Percentiles rank a stretch among this genome's conserved stretches.
These are phyloP conservation scores for Botrytis deweyae DNA, from an alignment of 2,329 filamentous ascomycete genomes.

Conservation along the genomic window DNA sequence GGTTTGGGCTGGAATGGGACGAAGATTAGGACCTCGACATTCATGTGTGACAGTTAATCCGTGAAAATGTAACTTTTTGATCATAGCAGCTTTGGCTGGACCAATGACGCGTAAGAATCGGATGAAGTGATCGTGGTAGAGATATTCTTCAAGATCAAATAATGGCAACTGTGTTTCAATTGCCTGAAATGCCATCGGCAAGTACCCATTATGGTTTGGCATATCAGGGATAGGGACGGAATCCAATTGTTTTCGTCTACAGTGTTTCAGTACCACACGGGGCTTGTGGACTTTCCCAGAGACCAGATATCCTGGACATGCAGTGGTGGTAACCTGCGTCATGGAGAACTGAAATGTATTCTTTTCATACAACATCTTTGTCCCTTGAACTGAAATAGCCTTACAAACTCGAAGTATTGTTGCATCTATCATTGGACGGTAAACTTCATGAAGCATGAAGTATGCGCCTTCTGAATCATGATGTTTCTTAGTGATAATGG, in stretches of 20 bases:
- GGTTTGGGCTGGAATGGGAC: too few relatives aligned
- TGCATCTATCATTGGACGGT: background rate
- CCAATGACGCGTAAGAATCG: background rate
- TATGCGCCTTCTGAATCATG: background rate
- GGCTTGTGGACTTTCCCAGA: background rate
- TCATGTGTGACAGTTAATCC: background rate
- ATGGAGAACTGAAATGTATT: background rate
- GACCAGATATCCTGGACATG: background rate
- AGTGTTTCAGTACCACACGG: background rate
- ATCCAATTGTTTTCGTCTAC: too few relatives aligned
- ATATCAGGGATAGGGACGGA: too few relatives aligned
- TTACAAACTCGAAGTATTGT: constrained; percentile 2
- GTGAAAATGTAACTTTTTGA: background rate
- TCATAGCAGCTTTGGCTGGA: background rate
- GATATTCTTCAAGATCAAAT: background rate
- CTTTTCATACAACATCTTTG: background rate
- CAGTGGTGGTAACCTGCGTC: background rate
- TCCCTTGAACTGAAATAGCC: background rate
- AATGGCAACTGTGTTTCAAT: background rate
- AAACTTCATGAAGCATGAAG: background rate
- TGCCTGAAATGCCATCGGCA: background rate
- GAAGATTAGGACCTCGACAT: background rate
- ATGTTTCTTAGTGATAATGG: background rate
- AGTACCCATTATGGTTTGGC: background rate
- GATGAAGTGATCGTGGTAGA: background rate